phyloP scores from a whole-genome alignment of 768 basidiomycete genomes.

The Favolaschia claudopus region DNA sequence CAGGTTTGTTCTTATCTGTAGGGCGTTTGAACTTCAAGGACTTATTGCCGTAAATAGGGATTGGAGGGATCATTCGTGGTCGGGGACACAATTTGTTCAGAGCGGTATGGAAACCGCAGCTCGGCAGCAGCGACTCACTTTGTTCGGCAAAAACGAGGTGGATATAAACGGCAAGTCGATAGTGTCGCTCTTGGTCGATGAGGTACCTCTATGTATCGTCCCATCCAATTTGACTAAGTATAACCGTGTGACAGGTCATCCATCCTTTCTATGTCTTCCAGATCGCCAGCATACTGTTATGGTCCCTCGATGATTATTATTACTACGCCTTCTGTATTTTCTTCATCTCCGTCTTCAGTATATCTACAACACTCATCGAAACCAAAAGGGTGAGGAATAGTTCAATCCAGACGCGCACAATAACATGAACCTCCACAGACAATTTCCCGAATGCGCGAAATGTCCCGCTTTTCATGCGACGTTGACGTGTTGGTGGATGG shows the following conservation, averaged over 20 bases:
- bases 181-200: constrained; percentile 81
- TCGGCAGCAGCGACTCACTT: constrained; percentile 67
- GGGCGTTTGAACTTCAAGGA: constrained; percentile 11
- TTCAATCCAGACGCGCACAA: constrained; percentile 1
- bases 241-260: constrained; percentile 64
- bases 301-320: constrained; percentile 95
- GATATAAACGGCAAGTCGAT: constrained; percentile 91
- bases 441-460: constrained; percentile 92
- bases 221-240: constrained; percentile 1
- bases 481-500: constrained; percentile 75
- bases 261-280: constrained; percentile 99
- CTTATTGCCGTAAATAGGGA: constrained; percentile 68
- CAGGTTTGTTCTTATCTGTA: constrained; percentile 56
- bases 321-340: constrained; percentile 98
- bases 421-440: constrained; percentile 59
- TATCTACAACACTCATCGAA: constrained; percentile 86
- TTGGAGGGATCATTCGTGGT: constrained; percentile 88
- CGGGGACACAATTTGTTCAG: constrained; percentile 65
- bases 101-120: constrained; percentile 63
- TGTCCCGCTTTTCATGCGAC: constrained; percentile 89
- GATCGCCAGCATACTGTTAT: constrained; percentile 91
- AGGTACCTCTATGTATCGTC: constrained; percentile 58
- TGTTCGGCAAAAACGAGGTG: constrained; percentile 89
- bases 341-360: constrained; percentile 86
- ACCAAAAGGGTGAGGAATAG: constrained; percentile 78